Conservation (phyloP, 441 rosid species). For the Populus hybrid region DNA sequence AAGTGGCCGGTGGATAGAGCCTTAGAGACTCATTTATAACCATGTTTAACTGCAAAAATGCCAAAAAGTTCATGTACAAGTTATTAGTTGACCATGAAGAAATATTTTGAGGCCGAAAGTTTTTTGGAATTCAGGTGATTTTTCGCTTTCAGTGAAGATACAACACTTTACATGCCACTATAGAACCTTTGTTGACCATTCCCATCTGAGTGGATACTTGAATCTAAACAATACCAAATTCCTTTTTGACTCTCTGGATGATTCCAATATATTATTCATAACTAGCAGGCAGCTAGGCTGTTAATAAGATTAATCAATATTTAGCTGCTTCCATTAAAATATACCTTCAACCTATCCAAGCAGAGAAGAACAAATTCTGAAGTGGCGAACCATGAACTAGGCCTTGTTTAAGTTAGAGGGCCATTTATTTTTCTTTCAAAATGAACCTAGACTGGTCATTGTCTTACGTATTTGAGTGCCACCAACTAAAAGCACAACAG, state of each 20-base stretch:
- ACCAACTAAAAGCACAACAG: neutral
- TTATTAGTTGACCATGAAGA: neutral
- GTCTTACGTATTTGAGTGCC: neutral
- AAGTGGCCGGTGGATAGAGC: slow-evolving; percentile 87
- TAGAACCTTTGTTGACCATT: too few relatives aligned
- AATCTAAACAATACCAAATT: neutral
- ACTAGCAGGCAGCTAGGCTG: slow-evolving; percentile 15
- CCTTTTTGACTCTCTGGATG: neutral
- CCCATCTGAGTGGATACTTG: neutral
- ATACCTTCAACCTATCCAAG: neutral
- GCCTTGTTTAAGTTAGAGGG: neutral
- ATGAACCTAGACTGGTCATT: neutral
- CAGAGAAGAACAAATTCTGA: slow-evolving; percentile 2
- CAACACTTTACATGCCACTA: neutral
- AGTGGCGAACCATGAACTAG: slow-evolving; percentile 13
- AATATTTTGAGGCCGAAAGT: neutral
- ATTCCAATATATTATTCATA: neutral
- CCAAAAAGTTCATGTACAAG: neutral
- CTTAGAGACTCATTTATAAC: slow-evolving; percentile 86
- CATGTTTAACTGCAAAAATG: slow-evolving; percentile 60
- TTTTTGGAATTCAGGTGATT: neutral
- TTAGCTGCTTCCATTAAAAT: neutral
- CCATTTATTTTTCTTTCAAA: neutral
- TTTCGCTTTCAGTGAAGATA: neutral
- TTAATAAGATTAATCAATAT: neutral